Evolutionary conservation across 305 asterid genomes (phyloP).

Genomic region (Withania somnifera): DNA sequence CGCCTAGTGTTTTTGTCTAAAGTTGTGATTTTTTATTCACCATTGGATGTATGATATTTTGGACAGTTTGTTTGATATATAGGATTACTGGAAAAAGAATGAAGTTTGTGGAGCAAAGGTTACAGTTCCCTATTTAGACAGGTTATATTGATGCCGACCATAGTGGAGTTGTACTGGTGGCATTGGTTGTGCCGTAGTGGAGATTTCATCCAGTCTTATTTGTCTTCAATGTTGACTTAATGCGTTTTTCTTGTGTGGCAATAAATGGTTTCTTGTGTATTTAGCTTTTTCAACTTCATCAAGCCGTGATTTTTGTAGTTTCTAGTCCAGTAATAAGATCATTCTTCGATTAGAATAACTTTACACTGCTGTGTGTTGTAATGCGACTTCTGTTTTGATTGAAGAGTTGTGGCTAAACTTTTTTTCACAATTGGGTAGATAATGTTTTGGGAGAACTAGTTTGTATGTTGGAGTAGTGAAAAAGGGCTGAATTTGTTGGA

Average conservation of each 20-base stretch:
- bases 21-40: background rate
- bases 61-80: background rate
- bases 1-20: no score
- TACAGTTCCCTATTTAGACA: background rate
- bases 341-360: no score
- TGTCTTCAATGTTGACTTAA: background rate
- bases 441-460: background rate
- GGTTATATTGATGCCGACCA: background rate
- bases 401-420: background rate
- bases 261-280: background rate
- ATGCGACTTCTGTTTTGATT: background rate
- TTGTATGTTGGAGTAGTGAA: background rate
- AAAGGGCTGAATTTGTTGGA: background rate
- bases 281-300: background rate
- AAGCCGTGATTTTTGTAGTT: background rate
- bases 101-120: background rate
- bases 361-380: background rate
- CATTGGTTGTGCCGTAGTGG: background rate
- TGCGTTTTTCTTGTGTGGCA: background rate
- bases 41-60: background rate
- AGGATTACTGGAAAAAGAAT: background rate
- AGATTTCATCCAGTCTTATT: background rate
- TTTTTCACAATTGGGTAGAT: no score
- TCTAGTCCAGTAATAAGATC: background rate
- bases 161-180: background rate